These are phyloP conservation scores for Wallacemonas sp. DNA, from an alignment of 208 protist genomes.

Conservation along the genomic window DNA sequence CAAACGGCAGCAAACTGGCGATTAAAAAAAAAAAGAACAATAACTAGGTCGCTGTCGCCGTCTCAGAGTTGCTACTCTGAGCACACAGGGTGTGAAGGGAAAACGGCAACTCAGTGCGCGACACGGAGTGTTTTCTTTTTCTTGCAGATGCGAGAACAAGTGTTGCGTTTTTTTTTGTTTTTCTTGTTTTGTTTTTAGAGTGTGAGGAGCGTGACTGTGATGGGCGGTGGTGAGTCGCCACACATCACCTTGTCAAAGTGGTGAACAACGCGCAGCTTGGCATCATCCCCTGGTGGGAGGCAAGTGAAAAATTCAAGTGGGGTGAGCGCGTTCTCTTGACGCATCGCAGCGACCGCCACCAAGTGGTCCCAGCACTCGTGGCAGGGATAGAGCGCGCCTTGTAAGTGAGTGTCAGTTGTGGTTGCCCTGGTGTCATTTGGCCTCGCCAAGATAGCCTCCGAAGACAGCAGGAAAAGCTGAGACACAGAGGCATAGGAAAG, in stretches of 20 bases:
- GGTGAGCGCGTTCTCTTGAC: constrained; percentile 25
- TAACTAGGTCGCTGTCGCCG: too few relatives aligned
- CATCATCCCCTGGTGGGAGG: constrained; percentile 7
- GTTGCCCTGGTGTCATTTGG: too few relatives aligned
- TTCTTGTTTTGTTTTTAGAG: background rate
- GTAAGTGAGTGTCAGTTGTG: too few relatives aligned
- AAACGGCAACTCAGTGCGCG: background rate
- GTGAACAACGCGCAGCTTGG: constrained; percentile 20
- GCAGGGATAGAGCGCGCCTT: constrained; percentile 60
- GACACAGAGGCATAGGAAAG: constrained; percentile 49
- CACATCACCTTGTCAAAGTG: constrained; percentile 9
- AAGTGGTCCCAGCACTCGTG: constrained; percentile 80
- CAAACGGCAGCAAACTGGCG: too few relatives aligned
- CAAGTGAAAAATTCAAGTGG: constrained; percentile 53
- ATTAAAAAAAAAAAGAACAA: too few relatives aligned
- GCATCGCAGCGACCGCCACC: constrained; percentile 43
- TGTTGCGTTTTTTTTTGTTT: background rate
- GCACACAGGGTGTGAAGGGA: too few relatives aligned
- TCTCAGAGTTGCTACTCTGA: too few relatives aligned
- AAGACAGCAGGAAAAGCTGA: constrained; percentile 56
- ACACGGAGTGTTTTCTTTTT: background rate
- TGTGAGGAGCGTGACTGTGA: constrained; percentile 9
- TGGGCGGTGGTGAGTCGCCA: background rate
- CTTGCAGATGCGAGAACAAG: background rate
- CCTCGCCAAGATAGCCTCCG: background rate